Evolutionary conservation across 2,329 filamentous ascomycete species (phyloP).

Genomic region (Talaromyces sp.): DNA sequence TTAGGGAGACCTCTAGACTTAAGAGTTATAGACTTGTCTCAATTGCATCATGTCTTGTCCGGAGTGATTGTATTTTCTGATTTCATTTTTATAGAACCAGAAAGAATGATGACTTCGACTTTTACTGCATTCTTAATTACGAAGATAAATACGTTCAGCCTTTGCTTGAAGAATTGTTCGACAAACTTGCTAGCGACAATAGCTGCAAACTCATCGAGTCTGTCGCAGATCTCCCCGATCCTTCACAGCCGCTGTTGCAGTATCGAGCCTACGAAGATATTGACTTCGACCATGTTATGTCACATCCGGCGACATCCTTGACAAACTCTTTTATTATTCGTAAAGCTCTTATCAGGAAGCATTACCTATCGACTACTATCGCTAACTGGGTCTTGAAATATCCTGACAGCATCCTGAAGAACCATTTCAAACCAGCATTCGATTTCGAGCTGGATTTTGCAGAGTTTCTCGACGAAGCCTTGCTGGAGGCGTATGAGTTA

Average conservation of each 20-base stretch:
- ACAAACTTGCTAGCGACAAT: constrained; percentile 55
- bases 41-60: constrained; percentile 9
- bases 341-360: constrained; percentile 93
- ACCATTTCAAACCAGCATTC: constrained; percentile 72
- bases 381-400: constrained; percentile 83
- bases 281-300: constrained; percentile 72
- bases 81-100: constrained; percentile 30
- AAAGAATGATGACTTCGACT: constrained; percentile 36
- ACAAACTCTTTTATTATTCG: constrained; percentile 92
- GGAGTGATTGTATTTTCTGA: constrained; percentile 14
- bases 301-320: constrained; percentile 59
- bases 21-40: constrained; percentile 13
- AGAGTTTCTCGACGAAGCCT: constrained; percentile 90
- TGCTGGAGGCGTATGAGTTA: constrained; percentile 86
- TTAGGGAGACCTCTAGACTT: constrained; percentile 19
- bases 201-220: constrained; percentile 55
- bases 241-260: constrained; percentile 60
- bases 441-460: constrained; percentile 95
- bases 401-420: constrained; percentile 63
- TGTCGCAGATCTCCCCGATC: constrained; percentile 46
- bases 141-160: constrained; percentile 87
- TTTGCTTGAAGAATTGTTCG: constrained; percentile 70
- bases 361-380: constrained; percentile 82
- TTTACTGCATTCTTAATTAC: constrained; percentile 76
- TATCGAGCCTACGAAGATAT: constrained; percentile 83